phyloP scores from a whole-genome alignment of 345 rosid species.

The Triadica sebifera region DNA sequence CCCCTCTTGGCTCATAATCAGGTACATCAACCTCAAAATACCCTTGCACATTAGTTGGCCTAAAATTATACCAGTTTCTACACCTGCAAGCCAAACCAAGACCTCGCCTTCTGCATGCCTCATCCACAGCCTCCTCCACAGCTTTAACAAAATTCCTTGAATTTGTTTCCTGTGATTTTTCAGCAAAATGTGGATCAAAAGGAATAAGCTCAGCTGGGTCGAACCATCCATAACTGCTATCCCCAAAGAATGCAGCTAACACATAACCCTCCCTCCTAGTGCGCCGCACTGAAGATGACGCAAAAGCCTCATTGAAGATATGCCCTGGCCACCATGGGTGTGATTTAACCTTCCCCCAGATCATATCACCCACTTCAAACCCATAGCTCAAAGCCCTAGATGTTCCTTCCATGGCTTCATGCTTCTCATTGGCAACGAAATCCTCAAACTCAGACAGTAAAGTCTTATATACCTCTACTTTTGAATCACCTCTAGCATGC shows the following conservation, averaged over 20 bases:
- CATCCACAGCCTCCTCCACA: constrained; percentile 94
- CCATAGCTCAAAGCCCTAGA: constrained; percentile 79
- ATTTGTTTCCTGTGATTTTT: constrained; percentile 67
- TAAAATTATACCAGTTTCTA: constrained; percentile 68
- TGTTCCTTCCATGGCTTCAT: constrained; percentile 44
- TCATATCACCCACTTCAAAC: constrained; percentile 92
- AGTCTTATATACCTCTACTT: constrained; percentile 45
- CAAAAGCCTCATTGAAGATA: constrained; percentile 89
- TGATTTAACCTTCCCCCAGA: constrained; percentile 99
- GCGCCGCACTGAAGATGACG: constrained; percentile 72
- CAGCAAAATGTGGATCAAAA: constrained; percentile 58
- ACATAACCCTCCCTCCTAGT: constrained; percentile 80
- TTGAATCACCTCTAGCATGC: constrained; percentile 19
- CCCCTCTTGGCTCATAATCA: constrained; percentile 70
- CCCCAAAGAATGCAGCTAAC: constrained; percentile 94
- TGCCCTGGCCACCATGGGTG: constrained; percentile 99
- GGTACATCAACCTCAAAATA: constrained; percentile 87
- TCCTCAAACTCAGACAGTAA: constrained; percentile 88
- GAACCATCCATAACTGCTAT: constrained; percentile 98
- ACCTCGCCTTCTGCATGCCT: constrained; percentile 70
- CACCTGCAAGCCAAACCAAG: constrained; percentile 90
- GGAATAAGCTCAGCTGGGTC: constrained; percentile 97
- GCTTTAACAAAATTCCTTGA: constrained; percentile 74
- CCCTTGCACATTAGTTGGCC: constrained; percentile 56
- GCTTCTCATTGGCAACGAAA: constrained; percentile 78